Evolutionary conservation across 306 rosid species (phyloP).

Genomic region (Citrullus colocynthis): DNA sequence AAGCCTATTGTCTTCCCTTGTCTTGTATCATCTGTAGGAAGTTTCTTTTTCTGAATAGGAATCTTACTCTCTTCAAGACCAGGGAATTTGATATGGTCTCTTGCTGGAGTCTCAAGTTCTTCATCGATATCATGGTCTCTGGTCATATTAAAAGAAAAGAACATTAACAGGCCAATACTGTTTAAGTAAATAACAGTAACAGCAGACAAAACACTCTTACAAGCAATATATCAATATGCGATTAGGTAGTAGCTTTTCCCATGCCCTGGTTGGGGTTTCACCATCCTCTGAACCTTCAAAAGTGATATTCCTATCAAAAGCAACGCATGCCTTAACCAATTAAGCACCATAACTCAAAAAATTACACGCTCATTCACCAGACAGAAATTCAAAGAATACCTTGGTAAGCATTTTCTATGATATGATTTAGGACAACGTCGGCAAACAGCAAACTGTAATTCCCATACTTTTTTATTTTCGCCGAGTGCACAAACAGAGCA

Average conservation of each 20-base stretch:
- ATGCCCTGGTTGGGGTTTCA: constrained; percentile 43
- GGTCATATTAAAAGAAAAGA: constrained; percentile 15
- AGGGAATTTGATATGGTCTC: constrained; percentile 75
- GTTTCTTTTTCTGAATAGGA: constrained; percentile 15
- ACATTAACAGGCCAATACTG: constrained; percentile 7
- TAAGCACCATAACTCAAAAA: neutral
- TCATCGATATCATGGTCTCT: constrained; percentile 72
- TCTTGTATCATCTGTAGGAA: constrained; percentile 14
- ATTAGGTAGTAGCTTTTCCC: constrained; percentile 66
- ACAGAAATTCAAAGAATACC: constrained; percentile 22
- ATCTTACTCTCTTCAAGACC: constrained; percentile 17
- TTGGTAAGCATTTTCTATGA: constrained; percentile 88
- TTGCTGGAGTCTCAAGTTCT: constrained; percentile 51
- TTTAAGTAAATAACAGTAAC: constrained; percentile 14
- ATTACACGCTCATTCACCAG: neutral
- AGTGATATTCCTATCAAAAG: constrained; percentile 44
- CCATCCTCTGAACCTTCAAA: constrained; percentile 39
- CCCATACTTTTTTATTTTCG: constrained; percentile 49
- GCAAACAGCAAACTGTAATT: constrained; percentile 73
- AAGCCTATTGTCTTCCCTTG: constrained; percentile 11
- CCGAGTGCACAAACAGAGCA: constrained; percentile 64
- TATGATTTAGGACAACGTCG: constrained; percentile 91
- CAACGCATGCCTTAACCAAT: constrained; percentile 24
- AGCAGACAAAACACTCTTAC: constrained; percentile 35
- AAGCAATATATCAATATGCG: constrained; percentile 80